Percentiles rank a stretch among this genome's conserved stretches.
phyloP scores from a whole-genome alignment of 225 moss, liverwort and hornwort genomes.

The Takakia lepidozioides region DNA sequence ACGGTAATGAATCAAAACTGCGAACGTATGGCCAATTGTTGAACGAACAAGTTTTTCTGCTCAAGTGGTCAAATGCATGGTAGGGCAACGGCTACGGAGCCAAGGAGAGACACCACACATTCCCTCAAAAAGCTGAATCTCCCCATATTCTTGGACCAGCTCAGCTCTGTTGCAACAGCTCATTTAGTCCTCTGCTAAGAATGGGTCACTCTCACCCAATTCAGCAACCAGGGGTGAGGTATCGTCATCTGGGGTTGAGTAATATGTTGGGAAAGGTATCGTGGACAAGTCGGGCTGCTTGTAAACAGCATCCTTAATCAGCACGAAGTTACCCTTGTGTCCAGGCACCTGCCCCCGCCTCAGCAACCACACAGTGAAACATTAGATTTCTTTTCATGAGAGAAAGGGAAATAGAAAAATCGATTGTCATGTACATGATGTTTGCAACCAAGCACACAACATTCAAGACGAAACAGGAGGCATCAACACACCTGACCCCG shows the following conservation, averaged over 20 bases:
- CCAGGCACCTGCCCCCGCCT: slow-evolving; percentile 67
- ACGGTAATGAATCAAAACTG: no score
- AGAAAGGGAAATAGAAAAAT: background rate
- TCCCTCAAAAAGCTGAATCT: no score
- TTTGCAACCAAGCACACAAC: background rate
- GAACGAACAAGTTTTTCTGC: no score
- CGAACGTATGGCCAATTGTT: no score
- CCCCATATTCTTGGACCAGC: no score
- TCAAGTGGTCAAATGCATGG: no score
- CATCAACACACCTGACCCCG: slow-evolving; percentile 64
- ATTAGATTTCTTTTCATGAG: background rate
- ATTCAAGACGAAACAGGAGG: background rate
- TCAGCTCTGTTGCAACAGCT: no score
- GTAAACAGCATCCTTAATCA: slow-evolving; percentile 82
- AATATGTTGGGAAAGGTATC: slow-evolving; percentile 80
- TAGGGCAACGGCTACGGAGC: no score
- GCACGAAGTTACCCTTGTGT: slow-evolving; percentile 88
- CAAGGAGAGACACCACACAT: no score
- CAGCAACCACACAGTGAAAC: background rate
- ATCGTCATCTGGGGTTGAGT: slow-evolving; percentile 53
- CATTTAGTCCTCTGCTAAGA: slow-evolving; percentile 47
- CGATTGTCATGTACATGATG: no score
- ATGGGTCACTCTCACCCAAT: slow-evolving; percentile 79
- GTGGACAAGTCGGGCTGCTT: slow-evolving; percentile 90
- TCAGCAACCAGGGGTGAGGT: slow-evolving; percentile 57